A percentile compares a stretch with the other conserved stretches of the same genome.
Conservation (phyloP, 1,284 basidiomycete genomes). For the Ganoderma sinense region DNA sequence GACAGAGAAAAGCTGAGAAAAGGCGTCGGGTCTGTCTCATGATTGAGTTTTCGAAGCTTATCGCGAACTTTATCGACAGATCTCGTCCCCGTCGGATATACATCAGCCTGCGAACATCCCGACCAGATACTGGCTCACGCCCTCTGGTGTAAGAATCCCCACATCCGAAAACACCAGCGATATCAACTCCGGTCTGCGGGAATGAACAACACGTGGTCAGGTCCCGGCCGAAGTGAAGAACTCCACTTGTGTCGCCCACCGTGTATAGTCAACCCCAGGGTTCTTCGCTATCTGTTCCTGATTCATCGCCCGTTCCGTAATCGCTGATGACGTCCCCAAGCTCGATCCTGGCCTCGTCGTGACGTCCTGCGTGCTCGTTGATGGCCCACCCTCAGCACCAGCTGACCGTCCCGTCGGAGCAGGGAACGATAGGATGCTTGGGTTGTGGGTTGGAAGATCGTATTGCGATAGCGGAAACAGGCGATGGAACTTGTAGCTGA, state of each 20-base stretch:
- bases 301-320: conserved; percentile 58
- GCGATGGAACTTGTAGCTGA: conserved; percentile 96
- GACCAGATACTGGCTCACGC: conserved; percentile 90
- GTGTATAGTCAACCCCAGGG: conserved; percentile 86
- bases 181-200: conserved; percentile 81
- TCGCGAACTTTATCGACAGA: conserved; percentile 47
- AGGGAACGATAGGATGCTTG: conserved; percentile 74
- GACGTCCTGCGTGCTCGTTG: conserved; percentile 26
- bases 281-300: conserved; percentile 78
- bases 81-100: conserved; percentile 35
- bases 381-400: conserved; percentile 31
- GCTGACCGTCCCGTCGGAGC: conserved; percentile 41
- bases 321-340: conserved; percentile 24
- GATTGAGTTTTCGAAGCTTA: conserved; percentile 43
- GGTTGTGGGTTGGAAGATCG: conserved; percentile 89
- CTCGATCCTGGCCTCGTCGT: conserved; percentile 24
- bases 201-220: conserved; percentile 18
- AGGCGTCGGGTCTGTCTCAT: conserved; percentile 28
- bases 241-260: conserved; percentile 47
- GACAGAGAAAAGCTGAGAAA: conserved; percentile 33
- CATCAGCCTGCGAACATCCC: conserved; percentile 84
- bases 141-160: conserved; percentile 90
- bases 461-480: conserved; percentile 97
- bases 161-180: conserved; percentile 92
- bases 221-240: conserved; percentile 11